A percentile compares a stretch with the other conserved stretches of the same genome.
Evolutionary conservation across 2,329 filamentous ascomycete species (phyloP).

Genomic region (Cercospora berteroae): DNA sequence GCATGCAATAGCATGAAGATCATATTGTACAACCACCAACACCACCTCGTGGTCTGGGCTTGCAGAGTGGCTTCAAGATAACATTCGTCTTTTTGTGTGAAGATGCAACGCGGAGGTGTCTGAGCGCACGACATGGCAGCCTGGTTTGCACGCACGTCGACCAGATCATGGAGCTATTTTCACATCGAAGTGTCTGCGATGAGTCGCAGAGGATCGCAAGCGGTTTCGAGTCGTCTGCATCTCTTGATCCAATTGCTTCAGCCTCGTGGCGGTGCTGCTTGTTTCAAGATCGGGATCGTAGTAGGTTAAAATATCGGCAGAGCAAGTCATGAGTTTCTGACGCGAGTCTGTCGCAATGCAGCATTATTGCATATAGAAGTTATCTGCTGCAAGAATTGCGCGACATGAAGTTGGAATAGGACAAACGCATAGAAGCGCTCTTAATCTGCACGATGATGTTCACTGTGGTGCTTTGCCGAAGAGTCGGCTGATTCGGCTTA

Average conservation of each 20-base stretch:
- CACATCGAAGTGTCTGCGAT: conserved; percentile 7
- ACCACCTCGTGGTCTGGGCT: neutral
- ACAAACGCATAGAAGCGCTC: neutral
- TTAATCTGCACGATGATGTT: conserved; percentile 7
- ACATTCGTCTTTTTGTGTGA: neutral
- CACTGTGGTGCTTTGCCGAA: neutral
- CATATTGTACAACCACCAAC: conserved; percentile 15
- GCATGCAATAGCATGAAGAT: conserved; percentile 18
- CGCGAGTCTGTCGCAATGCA: neutral
- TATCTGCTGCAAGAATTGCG: neutral
- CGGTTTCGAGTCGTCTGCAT: conserved; percentile 7
- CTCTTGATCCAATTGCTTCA: neutral
- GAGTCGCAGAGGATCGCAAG: neutral
- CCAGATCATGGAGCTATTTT: neutral
- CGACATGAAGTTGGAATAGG: neutral
- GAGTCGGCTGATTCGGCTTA: neutral
- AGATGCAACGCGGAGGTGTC: conserved; percentile 15
- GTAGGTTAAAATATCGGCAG: neutral
- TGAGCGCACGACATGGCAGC: neutral
- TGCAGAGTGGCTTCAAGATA: conserved; percentile 7
- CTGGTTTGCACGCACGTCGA: neutral
- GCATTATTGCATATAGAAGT: neutral
- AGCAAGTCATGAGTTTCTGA: neutral
- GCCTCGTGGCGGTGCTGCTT: conserved; percentile 10
- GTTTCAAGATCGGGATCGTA: conserved; percentile 7